Conservation (phyloP, 2,329 filamentous ascomycete genomes). For the Hymenoscyphus albidus region DNA sequence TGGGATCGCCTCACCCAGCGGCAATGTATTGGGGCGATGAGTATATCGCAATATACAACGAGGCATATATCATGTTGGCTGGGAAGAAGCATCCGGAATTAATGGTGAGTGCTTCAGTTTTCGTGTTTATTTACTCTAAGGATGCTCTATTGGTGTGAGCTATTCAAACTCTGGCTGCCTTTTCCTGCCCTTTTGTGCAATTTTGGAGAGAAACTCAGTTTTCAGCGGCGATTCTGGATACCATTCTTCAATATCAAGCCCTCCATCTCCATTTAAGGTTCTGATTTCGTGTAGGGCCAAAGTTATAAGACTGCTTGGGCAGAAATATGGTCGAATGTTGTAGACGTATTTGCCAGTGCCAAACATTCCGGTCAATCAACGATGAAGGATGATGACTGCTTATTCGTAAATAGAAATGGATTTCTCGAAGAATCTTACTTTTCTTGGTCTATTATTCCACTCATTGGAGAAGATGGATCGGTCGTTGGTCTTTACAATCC, state of each 20-base stretch:
- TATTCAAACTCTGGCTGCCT: neutral
- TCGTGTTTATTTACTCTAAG: neutral
- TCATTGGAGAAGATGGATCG: slow-evolving; percentile 69
- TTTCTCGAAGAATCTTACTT: slow-evolving; percentile 79
- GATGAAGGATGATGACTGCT: slow-evolving; percentile 78
- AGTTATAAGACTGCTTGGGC: slow-evolving; percentile 63
- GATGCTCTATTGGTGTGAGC: too few relatives aligned
- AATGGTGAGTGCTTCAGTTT: slow-evolving; percentile 46
- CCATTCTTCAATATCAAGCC: neutral
- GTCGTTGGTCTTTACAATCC: slow-evolving; percentile 77
- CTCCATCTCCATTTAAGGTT: too few relatives aligned
- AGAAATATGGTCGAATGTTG: slow-evolving; percentile 71
- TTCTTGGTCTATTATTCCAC: slow-evolving; percentile 75
- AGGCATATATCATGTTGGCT: slow-evolving; percentile 66
- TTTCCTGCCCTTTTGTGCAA: neutral
- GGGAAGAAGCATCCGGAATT: slow-evolving; percentile 72
- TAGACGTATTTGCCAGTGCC: slow-evolving; percentile 64
- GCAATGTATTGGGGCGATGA: slow-evolving; percentile 79
- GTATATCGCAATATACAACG: slow-evolving; percentile 66
- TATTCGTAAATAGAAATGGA: slow-evolving; percentile 67
- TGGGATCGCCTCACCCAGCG: slow-evolving; percentile 71
- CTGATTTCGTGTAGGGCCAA: slow-evolving; percentile 44
- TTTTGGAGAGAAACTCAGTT: neutral
- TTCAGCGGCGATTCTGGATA: neutral
- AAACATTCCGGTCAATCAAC: slow-evolving; percentile 69